Evolutionary conservation across 23 red algal species (phyloP).

Genomic region (Gracilaria gracilis): DNA sequence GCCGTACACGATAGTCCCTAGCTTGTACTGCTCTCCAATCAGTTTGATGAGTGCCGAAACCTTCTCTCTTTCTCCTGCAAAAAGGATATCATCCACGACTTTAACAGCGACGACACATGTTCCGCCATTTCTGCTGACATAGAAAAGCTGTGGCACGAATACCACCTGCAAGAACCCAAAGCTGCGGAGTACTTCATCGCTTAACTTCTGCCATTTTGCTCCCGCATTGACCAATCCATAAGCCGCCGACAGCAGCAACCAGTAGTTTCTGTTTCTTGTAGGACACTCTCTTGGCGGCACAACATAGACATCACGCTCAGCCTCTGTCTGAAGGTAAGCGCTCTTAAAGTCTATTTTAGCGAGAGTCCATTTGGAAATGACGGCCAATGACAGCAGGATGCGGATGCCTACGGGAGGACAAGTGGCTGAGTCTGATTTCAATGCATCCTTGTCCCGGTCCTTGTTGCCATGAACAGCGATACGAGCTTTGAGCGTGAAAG

Average conservation of each 20-base stretch:
- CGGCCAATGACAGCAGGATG: conserved; percentile 23
- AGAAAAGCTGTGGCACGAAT: conserved; percentile 61
- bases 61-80: background rate
- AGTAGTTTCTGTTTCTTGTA: background rate
- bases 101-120: background rate
- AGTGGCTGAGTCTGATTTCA: conserved; percentile 13
- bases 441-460: conserved; percentile 6
- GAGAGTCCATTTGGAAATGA: conserved; percentile 27
- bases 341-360: conserved; percentile 47
- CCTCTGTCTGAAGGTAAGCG: conserved; percentile 50
- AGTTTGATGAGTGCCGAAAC: background rate
- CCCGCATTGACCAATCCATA: conserved; percentile 59
- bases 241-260: conserved; percentile 49
- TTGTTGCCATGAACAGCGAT: conserved; percentile 33
- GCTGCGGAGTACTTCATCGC: background rate
- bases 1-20: conserved; percentile 48
- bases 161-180: conserved; percentile 38
- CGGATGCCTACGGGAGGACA: conserved; percentile 34
- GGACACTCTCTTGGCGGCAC: conserved; percentile 44
- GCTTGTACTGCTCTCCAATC: background rate
- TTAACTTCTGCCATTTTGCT: conserved; percentile 55
- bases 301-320: conserved; percentile 38
- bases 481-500: conserved; percentile 14
- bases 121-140: conserved; percentile 4
- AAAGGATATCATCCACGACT: conserved; percentile 57